Base-by-base conservation (phyloP, 1,284 basidiomycete species). In the Naganishia liquefaciens region DNA sequence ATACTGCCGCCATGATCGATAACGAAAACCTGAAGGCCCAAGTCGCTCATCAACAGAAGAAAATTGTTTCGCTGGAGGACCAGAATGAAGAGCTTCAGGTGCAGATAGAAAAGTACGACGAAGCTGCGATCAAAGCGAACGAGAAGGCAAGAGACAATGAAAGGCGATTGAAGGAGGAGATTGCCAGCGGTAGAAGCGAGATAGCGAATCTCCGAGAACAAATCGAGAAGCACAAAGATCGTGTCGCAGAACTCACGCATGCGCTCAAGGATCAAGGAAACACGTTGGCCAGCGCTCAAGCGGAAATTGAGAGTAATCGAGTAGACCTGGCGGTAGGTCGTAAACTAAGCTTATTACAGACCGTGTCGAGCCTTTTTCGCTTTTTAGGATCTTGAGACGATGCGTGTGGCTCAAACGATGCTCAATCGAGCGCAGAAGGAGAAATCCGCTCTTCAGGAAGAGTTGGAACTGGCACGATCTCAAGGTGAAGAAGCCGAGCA, bases 11-110 rank as follows among this genome's bases (percentile, higher is more conserved):
- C 1, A 87, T 93, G 73, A 97, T 98, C 72, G 93, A 98, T 79
- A 95, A 95, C 73, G 93, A 97, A 76, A 88, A 86, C 27, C 84
- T 96, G 33, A 86, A 85, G 21, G 93, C 94, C 46, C 93, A 98
- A 75, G 83, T 92, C 28, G 84, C 86, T 61, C 91, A 98, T 76
- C 82, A 95, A 37, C 88, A 91, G 74, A 85, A 84, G 74, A 89
- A 89, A 76, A 84, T 93, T 49, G 77, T 83, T 2, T 81, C 81
- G 37, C 82, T 94, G 69, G 93, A 98, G 73, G 94, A 96, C 72
- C 82, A 87, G 70, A 82, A 97, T 11, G 90, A 93, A 68, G 92
- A 96, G 71, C 82, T 86, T 1, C 87, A 85, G 21, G 81, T 81
- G 6, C 82, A 85, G 27, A 82, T 88, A 1, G 91, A 96, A 73